A percentile compares a stretch with the other conserved stretches of the same genome.
Evolutionary conservation across 768 basidiomycete genomes (phyloP).

Genomic region (Naganishia vaughanmartiniae): DNA sequence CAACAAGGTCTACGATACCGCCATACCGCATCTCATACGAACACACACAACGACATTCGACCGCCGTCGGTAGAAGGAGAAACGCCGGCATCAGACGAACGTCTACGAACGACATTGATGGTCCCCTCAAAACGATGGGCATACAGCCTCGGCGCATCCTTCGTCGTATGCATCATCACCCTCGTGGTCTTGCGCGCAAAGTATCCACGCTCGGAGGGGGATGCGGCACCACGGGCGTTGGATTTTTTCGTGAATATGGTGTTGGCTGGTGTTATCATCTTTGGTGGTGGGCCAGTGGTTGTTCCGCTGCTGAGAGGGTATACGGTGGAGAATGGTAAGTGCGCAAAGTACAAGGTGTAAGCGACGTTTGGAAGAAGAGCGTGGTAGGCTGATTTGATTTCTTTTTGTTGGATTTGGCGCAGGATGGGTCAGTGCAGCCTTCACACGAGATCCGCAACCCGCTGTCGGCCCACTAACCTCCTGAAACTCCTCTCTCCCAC

Average conservation of each 20-base stretch:
- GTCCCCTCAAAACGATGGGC: slow-evolving; percentile 26
- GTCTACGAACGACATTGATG: slow-evolving; percentile 2
- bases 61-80: too few relatives aligned
- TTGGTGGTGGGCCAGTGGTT: slow-evolving; percentile 60
- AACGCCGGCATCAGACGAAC: too few relatives aligned
- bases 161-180: slow-evolving; percentile 29
- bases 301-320: slow-evolving; percentile 60
- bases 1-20: neutral
- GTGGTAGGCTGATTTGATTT: neutral
- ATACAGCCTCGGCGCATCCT: slow-evolving; percentile 25
- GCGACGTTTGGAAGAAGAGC: neutral
- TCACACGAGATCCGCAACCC: too few relatives aligned
- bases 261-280: slow-evolving; percentile 40
- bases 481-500: slow-evolving; percentile 47
- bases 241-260: slow-evolving; percentile 32
- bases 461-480: neutral
- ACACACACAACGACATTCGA: neutral
- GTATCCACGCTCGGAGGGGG: neutral
- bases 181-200: slow-evolving; percentile 34
- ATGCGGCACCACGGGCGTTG: slow-evolving; percentile 23
- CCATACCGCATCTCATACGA: neutral
- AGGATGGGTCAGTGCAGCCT: slow-evolving; percentile 35
- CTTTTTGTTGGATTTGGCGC: neutral
- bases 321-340: slow-evolving; percentile 53
- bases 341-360: neutral